These are phyloP conservation scores for Collybia sp. DNA, from an alignment of 768 basidiomycete species.

Conservation along the genomic window DNA sequence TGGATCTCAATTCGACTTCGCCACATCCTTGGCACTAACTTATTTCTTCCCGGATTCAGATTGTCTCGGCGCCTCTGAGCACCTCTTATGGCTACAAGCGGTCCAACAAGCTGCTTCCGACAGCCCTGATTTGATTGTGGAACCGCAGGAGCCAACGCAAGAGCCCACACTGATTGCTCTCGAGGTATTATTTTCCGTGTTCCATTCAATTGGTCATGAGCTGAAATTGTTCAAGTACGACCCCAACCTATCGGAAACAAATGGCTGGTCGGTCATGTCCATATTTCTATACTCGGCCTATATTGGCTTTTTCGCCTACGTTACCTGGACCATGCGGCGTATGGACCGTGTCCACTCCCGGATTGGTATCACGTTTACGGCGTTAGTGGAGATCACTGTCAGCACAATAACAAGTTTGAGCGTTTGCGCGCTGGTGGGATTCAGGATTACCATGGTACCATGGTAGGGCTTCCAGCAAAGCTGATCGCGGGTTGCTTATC, in stretches of 20 bases:
- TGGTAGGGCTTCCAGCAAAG: slow-evolving; percentile 45
- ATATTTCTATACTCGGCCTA: slow-evolving; percentile 76
- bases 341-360: slow-evolving; percentile 88
- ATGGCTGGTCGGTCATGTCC: slow-evolving; percentile 57
- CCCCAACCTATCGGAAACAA: slow-evolving; percentile 37
- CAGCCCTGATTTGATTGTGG: slow-evolving; percentile 23
- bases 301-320: slow-evolving; percentile 68
- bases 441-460: slow-evolving; percentile 85
- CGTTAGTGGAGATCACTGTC: slow-evolving; percentile 84
- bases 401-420: slow-evolving; percentile 93
- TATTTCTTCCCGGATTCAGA: slow-evolving; percentile 79
- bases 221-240: slow-evolving; percentile 39
- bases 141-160: slow-evolving; percentile 31
- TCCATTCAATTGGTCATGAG: slow-evolving; percentile 5
- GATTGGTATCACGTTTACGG: slow-evolving; percentile 89
- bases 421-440: slow-evolving; percentile 86
- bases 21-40: slow-evolving; percentile 71
- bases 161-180: slow-evolving; percentile 41
- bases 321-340: slow-evolving; percentile 67
- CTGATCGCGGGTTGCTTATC: slow-evolving; percentile 3
- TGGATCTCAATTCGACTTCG: slow-evolving; percentile 52
- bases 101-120: slow-evolving; percentile 34
- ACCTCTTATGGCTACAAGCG: slow-evolving; percentile 57
- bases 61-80: slow-evolving; percentile 60
- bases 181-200: slow-evolving; percentile 26